Conservation (phyloP, 139 green algal genomes). For the Coccomyxa sp. region DNA sequence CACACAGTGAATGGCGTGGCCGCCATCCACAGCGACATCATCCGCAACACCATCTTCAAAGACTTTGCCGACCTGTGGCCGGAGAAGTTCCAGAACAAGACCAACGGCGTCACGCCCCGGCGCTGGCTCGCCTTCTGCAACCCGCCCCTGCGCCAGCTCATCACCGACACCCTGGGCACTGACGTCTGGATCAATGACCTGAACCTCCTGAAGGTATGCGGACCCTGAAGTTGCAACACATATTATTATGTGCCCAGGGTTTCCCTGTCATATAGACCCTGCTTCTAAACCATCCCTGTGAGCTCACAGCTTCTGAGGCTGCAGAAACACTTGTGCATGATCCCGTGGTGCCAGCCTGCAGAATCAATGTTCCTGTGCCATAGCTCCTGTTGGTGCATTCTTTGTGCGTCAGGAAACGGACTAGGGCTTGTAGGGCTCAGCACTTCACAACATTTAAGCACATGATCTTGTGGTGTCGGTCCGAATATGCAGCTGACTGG, state of each 20-base stretch:
- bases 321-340: neutral
- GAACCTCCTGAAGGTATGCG: constrained; percentile 35
- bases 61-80: constrained; percentile 63
- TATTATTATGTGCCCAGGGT: too few species aligned
- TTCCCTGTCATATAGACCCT: too few species aligned
- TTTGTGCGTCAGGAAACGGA: too few species aligned
- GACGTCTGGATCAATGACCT: constrained; percentile 91
- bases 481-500: neutral
- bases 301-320: neutral
- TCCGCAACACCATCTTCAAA: constrained; percentile 84
- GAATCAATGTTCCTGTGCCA: too few species aligned
- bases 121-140: constrained; percentile 97
- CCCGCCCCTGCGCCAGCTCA: constrained; percentile 78
- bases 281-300: neutral
- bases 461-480: too few species aligned
- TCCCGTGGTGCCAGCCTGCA: too few species aligned
- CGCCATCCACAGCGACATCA: constrained; percentile 90
- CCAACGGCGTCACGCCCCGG: constrained; percentile 88
- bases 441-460: too few species aligned
- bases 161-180: constrained; percentile 82
- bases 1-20: constrained; percentile 95
- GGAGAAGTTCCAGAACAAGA: constrained; percentile 97
- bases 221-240: too few species aligned
- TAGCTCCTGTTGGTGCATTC: too few species aligned
- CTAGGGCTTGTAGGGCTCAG: too few species aligned